Base-by-base conservation (phyloP, 1,284 basidiomycete species). In the Sporisorium iseilematis-ciliati region DNA sequence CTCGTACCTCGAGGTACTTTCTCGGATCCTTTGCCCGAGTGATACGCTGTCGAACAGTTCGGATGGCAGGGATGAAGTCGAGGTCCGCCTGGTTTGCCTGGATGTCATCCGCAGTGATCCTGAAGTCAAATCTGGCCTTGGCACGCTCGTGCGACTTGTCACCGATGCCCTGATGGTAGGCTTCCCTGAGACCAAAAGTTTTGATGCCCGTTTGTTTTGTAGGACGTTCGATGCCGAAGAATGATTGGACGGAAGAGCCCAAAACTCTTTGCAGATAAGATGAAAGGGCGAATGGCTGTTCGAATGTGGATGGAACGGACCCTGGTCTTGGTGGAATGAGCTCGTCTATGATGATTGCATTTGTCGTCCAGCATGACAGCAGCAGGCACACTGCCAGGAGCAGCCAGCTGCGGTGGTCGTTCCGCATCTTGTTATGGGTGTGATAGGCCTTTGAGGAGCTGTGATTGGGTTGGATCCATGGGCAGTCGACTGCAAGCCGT, bases 141-240 rank as follows among this genome's bases (percentile, higher is more conserved):
- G 70, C 75, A 14, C 70, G 58, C 29, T 73, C 40, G 31, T 73
- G 54, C 26, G 75, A 42, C 38, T 70, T 66, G 55, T 65, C 66
- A 20, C 60, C 63, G 12, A 77, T 33, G 7, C 75, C 75, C 31
- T 67, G 70, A 45, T 77, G 75, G 21, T 70, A 77, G 7, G 75
- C 75, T 50, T 73, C 64, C 12, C 70, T 50, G n/a, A 77, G 41
- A 1, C 70, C 70, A 21, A 77, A 70, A 0, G 62, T 55, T 51
- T 73, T 72, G 50, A 54, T 20, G 14, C 50, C 42, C 11, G 29
- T 21, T 4, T 38, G 25, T 20, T 31, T 35, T 23, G n/a, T n/a
- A n/a, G n/a, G 12, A 25, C 25, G 43, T 8, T 49, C 26, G 11
- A 31, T 11, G 12, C 29, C 29, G 7, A 58, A 50, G 5, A 50